Percentiles rank a stretch among this genome's conserved stretches.
Evolutionary conservation across 1,284 basidiomycete species (phyloP).

Genomic region (Pisolithus thermaeus): DNA sequence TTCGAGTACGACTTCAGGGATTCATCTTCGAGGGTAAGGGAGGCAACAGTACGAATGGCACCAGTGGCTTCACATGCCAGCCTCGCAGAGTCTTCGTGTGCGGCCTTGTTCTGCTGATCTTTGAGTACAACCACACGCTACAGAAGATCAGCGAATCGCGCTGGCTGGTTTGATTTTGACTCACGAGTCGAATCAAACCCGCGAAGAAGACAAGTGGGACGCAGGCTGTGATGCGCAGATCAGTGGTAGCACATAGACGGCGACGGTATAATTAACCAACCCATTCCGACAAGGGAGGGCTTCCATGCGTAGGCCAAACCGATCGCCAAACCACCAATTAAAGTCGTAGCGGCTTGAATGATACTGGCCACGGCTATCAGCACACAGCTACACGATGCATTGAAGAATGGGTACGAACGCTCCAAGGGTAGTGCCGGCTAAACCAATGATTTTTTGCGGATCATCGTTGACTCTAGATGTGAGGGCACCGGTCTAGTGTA

Average conservation of each 20-base stretch:
- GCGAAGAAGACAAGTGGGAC: slow-evolving; percentile 79
- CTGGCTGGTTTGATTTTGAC: slow-evolving; percentile 21
- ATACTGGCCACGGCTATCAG: slow-evolving; percentile 41
- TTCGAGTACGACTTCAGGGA: slow-evolving; percentile 68
- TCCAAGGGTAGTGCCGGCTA: slow-evolving; percentile 87
- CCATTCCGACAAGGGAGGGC: slow-evolving; percentile 69
- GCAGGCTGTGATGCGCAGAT: slow-evolving; percentile 51
- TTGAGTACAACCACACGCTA: slow-evolving; percentile 80
- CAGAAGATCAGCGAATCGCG: slow-evolving; percentile 7
- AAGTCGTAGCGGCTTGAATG: slow-evolving; percentile 71
- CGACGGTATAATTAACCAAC: slow-evolving; percentile 31
- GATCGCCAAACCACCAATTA: slow-evolving; percentile 74
- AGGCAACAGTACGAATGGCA: slow-evolving; percentile 92
- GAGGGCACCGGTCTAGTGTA: slow-evolving; percentile 65
- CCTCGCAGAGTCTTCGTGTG: slow-evolving; percentile 83
- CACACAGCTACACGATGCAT: not conserved
- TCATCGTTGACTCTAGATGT: slow-evolving; percentile 82
- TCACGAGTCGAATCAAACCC: slow-evolving; percentile 82
- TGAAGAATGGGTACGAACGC: slow-evolving; percentile 38
- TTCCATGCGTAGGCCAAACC: slow-evolving; percentile 81
- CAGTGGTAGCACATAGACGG: slow-evolving; percentile 12
- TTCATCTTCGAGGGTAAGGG: slow-evolving; percentile 82
- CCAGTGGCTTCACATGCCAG: slow-evolving; percentile 90
- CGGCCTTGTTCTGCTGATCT: slow-evolving; percentile 81
- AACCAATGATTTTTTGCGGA: slow-evolving; percentile 87